These are phyloP conservation scores for Kwoniella heveanensis DNA, from an alignment of 768 basidiomycete species.

Conservation along the genomic window DNA sequence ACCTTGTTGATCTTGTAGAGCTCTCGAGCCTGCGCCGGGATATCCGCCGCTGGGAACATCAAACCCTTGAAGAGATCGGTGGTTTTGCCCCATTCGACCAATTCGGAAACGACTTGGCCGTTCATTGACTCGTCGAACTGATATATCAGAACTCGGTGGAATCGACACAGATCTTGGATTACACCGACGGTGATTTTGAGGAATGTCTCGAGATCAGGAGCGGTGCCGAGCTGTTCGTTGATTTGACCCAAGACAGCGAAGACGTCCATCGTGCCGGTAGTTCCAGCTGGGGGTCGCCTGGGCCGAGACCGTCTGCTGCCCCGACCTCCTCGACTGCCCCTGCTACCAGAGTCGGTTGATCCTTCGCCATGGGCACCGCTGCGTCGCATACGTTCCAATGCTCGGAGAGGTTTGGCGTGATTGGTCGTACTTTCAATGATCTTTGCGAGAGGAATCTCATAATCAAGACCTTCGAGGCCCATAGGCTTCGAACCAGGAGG, in stretches of 20 bases:
- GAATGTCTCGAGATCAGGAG: slow-evolving; percentile 68
- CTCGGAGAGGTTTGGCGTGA: slow-evolving; percentile 68
- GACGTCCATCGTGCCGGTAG: slow-evolving; percentile 69
- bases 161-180: slow-evolving; percentile 76
- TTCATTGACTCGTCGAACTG: slow-evolving; percentile 82
- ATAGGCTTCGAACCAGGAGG: slow-evolving; percentile 22
- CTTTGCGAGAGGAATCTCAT: slow-evolving; percentile 61
- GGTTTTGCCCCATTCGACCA: slow-evolving; percentile 75
- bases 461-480: slow-evolving; percentile 51
- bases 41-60: slow-evolving; percentile 57
- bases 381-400: slow-evolving; percentile 69
- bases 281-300: slow-evolving; percentile 27
- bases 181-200: slow-evolving; percentile 73
- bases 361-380: slow-evolving; percentile 38
- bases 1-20: slow-evolving; percentile 77
- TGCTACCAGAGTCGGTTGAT: slow-evolving; percentile 14
- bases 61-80: slow-evolving; percentile 66
- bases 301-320: slow-evolving; percentile 25
- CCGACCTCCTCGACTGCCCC: slow-evolving; percentile 7
- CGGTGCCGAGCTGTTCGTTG: slow-evolving; percentile 73
- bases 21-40: slow-evolving; percentile 64
- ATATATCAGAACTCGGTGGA: slow-evolving; percentile 78
- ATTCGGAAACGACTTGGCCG: slow-evolving; percentile 73
- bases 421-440: slow-evolving; percentile 74
- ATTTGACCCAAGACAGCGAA: slow-evolving; percentile 77